These are phyloP conservation scores for Leccinum aurantiacum DNA, from an alignment of 768 basidiomycete genomes.

Conservation along the genomic window DNA sequence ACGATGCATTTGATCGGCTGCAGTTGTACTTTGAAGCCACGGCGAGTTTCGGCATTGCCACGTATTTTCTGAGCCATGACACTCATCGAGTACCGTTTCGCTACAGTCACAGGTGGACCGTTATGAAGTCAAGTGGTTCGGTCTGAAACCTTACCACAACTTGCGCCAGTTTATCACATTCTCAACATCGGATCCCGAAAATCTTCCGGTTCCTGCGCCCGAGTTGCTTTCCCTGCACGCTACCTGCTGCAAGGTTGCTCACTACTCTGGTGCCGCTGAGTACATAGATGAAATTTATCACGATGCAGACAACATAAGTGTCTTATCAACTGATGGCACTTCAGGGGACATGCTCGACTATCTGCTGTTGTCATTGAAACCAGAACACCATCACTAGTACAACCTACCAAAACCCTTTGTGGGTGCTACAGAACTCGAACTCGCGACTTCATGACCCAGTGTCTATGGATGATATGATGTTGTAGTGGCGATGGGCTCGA, in stretches of 20 bases:
- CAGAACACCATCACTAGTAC: too few relatives aligned
- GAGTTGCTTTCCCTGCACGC: slow-evolving; percentile 22
- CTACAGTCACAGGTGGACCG: background rate
- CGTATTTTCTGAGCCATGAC: background rate
- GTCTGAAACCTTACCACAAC: background rate
- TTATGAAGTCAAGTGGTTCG: slow-evolving; percentile 8
- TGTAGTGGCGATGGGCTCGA: too few relatives aligned
- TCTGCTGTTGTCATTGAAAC: background rate
- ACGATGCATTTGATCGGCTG: slow-evolving; percentile 7
- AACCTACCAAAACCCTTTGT: too few relatives aligned
- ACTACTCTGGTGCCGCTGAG: slow-evolving; percentile 23
- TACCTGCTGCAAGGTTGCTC: slow-evolving; percentile 26
- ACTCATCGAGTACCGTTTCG: background rate
- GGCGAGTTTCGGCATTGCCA: background rate
- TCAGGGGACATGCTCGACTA: background rate
- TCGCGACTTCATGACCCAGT: too few relatives aligned
- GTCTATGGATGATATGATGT: too few relatives aligned
- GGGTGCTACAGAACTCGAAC: too few relatives aligned
- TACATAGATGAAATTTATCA: slow-evolving; percentile 15
- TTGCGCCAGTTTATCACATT: slow-evolving; percentile 2
- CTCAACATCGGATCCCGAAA: background rate
- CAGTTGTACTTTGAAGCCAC: slow-evolving; percentile 9
- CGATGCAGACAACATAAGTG: slow-evolving; percentile 5
- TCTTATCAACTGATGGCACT: slow-evolving; percentile 4
- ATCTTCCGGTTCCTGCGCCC: slow-evolving; percentile 15